phyloP scores from a whole-genome alignment of 768 basidiomycete genomes.

The Strobilomyces echinocephalus region DNA sequence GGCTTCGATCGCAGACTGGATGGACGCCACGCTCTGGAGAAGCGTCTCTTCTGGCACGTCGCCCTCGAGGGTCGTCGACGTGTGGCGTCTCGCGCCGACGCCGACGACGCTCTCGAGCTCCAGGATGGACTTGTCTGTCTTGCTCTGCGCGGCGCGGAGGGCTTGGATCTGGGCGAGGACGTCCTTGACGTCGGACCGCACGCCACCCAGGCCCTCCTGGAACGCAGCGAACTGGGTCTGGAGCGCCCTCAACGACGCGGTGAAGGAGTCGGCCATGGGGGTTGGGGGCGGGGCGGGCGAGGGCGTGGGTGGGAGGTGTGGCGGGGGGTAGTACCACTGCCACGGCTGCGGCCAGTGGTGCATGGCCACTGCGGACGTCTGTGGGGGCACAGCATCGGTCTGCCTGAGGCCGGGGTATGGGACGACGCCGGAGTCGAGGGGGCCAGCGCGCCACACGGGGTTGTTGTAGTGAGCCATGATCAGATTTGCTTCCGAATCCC shows the following conservation, averaged over 20 bases:
- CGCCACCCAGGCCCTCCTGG: constrained; percentile 1
- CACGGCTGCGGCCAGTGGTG: too few species aligned
- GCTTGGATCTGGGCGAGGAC: constrained; percentile 14
- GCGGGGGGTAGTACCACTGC: not conserved
- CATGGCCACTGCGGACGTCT: too few species aligned
- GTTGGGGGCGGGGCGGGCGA: not conserved
- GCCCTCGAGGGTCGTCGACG: not conserved
- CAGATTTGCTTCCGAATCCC: constrained; percentile 19
- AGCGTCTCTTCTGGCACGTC: constrained; percentile 3
- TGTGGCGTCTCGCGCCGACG: not conserved
- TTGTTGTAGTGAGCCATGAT: not conserved
- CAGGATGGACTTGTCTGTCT: constrained; percentile 3
- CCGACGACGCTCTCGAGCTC: constrained; percentile 16
- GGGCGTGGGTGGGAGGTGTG: not conserved
- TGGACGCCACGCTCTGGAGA: constrained; percentile 12
- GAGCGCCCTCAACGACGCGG: constrained; percentile 1
- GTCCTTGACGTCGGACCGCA: constrained; percentile 15
- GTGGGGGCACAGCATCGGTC: too few species aligned
- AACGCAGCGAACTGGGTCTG: constrained; percentile 15
- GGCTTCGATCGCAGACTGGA: constrained; percentile 19
- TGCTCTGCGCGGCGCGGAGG: constrained; percentile 13
- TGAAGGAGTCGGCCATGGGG: not conserved
- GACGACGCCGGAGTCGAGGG: too few species aligned
- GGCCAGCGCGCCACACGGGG: too few species aligned
- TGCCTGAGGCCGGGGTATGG: too few species aligned